A percentile compares a stretch with the other conserved stretches of the same genome.
phyloP scores from a whole-genome alignment of 352 stramenopile genomes.

The Phytopythium ostracodes region DNA sequence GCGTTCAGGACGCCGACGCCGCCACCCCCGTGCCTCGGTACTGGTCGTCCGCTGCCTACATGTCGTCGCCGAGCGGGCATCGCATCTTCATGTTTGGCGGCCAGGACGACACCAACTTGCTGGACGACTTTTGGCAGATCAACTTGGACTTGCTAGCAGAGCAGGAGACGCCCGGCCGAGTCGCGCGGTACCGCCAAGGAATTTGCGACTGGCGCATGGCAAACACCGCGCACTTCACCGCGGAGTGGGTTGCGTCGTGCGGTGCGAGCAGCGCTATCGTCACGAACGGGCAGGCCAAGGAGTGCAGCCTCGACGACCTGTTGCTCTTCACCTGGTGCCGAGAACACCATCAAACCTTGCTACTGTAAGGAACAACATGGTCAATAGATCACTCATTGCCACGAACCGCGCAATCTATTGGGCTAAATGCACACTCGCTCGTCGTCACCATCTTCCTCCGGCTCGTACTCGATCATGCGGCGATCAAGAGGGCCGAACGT shows the following conservation, averaged over 20 bases:
- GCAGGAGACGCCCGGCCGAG: conserved; percentile 11
- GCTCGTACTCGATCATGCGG: conserved; percentile 57
- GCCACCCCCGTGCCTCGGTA: conserved; percentile 26
- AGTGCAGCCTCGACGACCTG: conserved; percentile 41
- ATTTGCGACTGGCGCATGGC: conserved; percentile 46
- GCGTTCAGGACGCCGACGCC: conserved; percentile 4
- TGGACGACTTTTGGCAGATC: conserved; percentile 62
- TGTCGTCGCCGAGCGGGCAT: conserved; percentile 11
- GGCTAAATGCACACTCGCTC: not conserved
- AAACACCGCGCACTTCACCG: conserved; percentile 25
- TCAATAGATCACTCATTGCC: not conserved
- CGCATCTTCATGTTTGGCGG: conserved; percentile 57
- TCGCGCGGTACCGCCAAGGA: conserved; percentile 17
- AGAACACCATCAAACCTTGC: conserved; percentile 47
- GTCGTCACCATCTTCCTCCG: conserved; percentile 10
- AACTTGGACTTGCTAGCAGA: conserved; percentile 33
- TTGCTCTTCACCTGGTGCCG: conserved; percentile 53
- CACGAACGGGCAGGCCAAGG: conserved; percentile 13
- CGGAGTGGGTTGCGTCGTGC: conserved; percentile 41
- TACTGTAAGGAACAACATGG: conserved; percentile 19
- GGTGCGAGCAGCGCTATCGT: conserved; percentile 16
- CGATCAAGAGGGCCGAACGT: conserved; percentile 26
- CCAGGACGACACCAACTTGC: conserved; percentile 56
- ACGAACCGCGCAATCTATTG: not conserved
- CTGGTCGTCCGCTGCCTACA: conserved; percentile 20